Base-by-base conservation (phyloP, 1,139 yeast genomes). In the Debaryomyces subglobosus region DNA sequence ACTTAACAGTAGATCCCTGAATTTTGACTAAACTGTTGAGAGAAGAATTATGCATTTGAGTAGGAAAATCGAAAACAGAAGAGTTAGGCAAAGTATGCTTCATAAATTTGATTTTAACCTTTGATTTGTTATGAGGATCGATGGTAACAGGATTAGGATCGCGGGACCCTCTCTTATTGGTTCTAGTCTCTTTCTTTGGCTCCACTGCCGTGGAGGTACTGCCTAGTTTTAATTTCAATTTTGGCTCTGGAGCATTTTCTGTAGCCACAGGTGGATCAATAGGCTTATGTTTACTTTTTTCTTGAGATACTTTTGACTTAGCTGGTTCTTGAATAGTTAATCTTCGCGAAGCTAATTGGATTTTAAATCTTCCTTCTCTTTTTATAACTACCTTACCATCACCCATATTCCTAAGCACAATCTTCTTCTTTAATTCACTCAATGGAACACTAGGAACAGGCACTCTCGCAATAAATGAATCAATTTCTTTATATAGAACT, bases 401-500 rank as follows among this genome's bases (percentile, higher is more conserved):
- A 2, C 79, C 84, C 27, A 72, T 50, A 47, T 78, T 63, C 55
- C 77, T 79, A 1, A 88, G 87, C 3, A 81, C 82, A 34, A 92
- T 71, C 57, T 82, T 82, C 64, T 81, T 85, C 50, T 72, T 72
- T 44, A 75, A 60, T 52, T 84, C 85, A 46, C 81, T 77, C 13
- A 71, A 55, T 12, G 77, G 72, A 25, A 75, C 70, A 57, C 72
- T 69, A 3, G 97, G 97, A 15, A 85, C 70, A 1, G 84, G 79
- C 16, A 91, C 68, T 9, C 72, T 78, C 1, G 90, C 89, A 18
- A 79, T 62, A 43, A 85, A 79, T 3, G 82, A 74, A 55, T 87
- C 86, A 32, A 72, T 67, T n/a, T 90, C 82, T 38, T 79, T 79
- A 59, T 82, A 89, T 36, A 94, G 67, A 5, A 92, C 77, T 45